Conservation (phyloP, 1,139 yeast genomes). For the Protomyces inouyei region DNA sequence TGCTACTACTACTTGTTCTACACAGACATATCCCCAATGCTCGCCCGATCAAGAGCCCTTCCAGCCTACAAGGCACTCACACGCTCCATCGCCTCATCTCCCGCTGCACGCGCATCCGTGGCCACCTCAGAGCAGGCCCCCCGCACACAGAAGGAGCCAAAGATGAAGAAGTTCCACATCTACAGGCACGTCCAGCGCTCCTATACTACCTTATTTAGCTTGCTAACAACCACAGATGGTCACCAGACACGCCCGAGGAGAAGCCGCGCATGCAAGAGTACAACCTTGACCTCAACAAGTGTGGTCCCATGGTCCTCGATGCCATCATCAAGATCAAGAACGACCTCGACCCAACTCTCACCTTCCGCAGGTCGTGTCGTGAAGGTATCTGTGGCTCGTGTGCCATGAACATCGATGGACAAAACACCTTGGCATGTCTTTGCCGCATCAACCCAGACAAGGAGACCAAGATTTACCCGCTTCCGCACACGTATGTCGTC, state of each 20-base stretch:
- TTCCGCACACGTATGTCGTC: conserved; percentile 97
- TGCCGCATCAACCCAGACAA: conserved; percentile 78
- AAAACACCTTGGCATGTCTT: conserved; percentile 92
- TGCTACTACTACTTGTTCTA: too few species aligned
- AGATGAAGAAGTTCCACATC: conserved; percentile 77
- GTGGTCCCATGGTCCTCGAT: conserved; percentile 98
- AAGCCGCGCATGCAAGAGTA: conserved; percentile 84
- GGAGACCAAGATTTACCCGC: conserved; percentile 84
- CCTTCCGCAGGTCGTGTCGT: conserved; percentile 97
- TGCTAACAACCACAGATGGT: conserved; percentile 48
- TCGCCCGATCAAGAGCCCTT: not conserved
- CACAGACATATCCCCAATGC: not conserved
- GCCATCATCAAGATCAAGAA: conserved; percentile 91
- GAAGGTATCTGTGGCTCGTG: conserved; percentile 99
- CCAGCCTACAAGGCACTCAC: not conserved
- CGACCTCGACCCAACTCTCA: conserved; percentile 91
- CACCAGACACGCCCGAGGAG: conserved; percentile 91
- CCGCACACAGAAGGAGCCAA: conserved; percentile 41
- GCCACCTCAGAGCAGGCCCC: conserved; percentile 26
- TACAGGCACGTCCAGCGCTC: conserved; percentile 67
- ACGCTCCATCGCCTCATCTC: not conserved
- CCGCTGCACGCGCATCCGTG: conserved; percentile 25
- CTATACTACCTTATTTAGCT: not conserved
- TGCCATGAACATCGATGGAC: conserved; percentile 99
- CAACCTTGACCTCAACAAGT: conserved; percentile 76